Evolutionary conservation across 2,329 filamentous ascomycete species (phyloP).

Genomic region (Aspergillus thermomutatus): DNA sequence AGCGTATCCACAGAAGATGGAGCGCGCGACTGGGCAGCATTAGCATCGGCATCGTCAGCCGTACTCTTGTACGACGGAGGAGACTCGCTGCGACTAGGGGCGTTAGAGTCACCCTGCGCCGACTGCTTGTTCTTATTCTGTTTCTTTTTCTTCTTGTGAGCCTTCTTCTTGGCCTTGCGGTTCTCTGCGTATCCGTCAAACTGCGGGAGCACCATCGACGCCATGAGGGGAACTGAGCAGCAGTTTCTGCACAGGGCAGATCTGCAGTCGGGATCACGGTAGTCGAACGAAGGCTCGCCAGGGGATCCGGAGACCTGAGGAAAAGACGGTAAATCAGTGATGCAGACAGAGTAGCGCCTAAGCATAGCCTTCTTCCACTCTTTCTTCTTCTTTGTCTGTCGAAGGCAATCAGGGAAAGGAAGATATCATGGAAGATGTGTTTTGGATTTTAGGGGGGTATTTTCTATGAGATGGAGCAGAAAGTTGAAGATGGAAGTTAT

Average conservation of each 20-base stretch:
- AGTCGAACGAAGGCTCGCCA: constrained; percentile 5
- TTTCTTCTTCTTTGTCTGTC: neutral
- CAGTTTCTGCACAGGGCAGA: neutral
- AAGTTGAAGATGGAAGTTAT: neutral
- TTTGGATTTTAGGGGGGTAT: neutral
- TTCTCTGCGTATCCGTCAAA: constrained; percentile 6
- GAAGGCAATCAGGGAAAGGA: constrained; percentile 5
- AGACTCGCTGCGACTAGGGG: neutral
- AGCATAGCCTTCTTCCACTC: constrained; percentile 6
- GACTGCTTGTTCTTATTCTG: constrained; percentile 4
- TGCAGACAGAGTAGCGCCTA: constrained; percentile 16
- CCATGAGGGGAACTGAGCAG: neutral
- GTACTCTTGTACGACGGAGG: neutral
- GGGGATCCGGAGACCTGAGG: neutral
- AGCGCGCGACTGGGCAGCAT: neutral
- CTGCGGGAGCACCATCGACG: constrained; percentile 3
- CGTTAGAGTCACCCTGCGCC: neutral
- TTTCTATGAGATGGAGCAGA: neutral
- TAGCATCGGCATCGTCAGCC: neutral
- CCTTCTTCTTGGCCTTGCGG: neutral
- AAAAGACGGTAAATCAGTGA: constrained; percentile 11
- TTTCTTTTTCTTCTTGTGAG: constrained; percentile 9
- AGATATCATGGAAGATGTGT: neutral
- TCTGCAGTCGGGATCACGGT: neutral
- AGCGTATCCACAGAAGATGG: neutral